Evolutionary conservation across 345 rosid species (phyloP).

Genomic region (Hibiscus tridactylites): DNA sequence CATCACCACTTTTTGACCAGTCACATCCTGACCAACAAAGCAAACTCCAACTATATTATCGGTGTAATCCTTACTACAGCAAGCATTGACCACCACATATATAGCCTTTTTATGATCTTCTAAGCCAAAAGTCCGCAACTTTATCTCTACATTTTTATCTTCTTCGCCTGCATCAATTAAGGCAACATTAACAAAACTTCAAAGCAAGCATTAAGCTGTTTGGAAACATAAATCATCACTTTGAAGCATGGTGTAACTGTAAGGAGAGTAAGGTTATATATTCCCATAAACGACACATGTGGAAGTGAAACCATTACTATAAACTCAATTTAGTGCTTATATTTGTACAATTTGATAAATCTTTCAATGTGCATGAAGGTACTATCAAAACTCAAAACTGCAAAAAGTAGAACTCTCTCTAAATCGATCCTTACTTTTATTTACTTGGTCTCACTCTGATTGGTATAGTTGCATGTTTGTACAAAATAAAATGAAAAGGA

Average conservation of each 20-base stretch:
- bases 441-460: conserved; percentile 5
- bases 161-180: conserved; percentile 63
- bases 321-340: conserved; percentile 4
- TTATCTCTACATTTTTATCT: conserved; percentile 85
- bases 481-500: neutral
- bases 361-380: neutral
- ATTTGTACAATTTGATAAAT: neutral
- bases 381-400: neutral
- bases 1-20: conserved; percentile 88
- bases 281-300: neutral
- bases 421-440: neutral
- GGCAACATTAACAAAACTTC: conserved; percentile 4
- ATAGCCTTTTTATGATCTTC: conserved; percentile 56
- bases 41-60: conserved; percentile 91
- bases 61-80: conserved; percentile 85
- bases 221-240: neutral
- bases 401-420: conserved; percentile 1
- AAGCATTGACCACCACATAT: conserved; percentile 85
- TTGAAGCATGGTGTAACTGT: neutral
- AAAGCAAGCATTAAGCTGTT: conserved; percentile 3
- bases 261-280: neutral
- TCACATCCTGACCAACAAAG: conserved; percentile 90
- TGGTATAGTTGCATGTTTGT: conserved; percentile 3
- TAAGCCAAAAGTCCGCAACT: conserved; percentile 68
- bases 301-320: neutral